A percentile compares a stretch with the other conserved stretches of the same genome.
Evolutionary conservation across 345 rosid species (phyloP).

Genomic region (Cardamine chenopodiifolia): DNA sequence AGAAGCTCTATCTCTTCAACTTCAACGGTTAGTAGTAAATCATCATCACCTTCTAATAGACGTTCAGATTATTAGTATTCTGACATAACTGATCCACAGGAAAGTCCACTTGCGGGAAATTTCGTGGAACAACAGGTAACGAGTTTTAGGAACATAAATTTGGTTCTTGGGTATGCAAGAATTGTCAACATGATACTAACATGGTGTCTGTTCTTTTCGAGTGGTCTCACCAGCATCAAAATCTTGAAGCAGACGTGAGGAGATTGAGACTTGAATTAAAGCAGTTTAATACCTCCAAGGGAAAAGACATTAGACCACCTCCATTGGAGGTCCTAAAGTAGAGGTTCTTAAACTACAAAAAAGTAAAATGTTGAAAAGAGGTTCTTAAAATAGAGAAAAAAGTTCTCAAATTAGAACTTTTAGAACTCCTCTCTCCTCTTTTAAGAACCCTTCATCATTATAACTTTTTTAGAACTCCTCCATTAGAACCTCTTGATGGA

Average conservation of each 20-base stretch:
- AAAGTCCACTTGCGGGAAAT: constrained; percentile 18
- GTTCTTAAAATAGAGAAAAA: too few relatives aligned
- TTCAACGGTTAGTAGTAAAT: constrained; percentile 36
- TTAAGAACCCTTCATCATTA: too few relatives aligned
- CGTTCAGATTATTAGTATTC: constrained; percentile 19
- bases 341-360: too few relatives aligned
- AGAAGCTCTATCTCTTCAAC: constrained; percentile 36
- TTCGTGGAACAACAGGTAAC: constrained; percentile 38
- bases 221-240: constrained; percentile 34
- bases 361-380: too few relatives aligned
- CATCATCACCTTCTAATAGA: neutral
- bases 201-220: constrained; percentile 10
- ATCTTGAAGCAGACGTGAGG: constrained; percentile 53
- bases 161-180: constrained; percentile 2
- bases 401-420: too few relatives aligned
- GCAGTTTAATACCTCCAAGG: constrained; percentile 48
- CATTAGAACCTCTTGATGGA: too few relatives aligned
- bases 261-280: constrained; percentile 59
- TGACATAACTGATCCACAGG: constrained; percentile 32
- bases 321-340: too few relatives aligned
- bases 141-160: neutral
- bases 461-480: too few relatives aligned
- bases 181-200: constrained; percentile 19
- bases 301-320: too few relatives aligned
- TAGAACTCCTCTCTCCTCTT: too few relatives aligned